A percentile compares a stretch with the other conserved stretches of the same genome.
Conservation (phyloP, 305 asterid genomes). For the Fraxinus velutina region DNA sequence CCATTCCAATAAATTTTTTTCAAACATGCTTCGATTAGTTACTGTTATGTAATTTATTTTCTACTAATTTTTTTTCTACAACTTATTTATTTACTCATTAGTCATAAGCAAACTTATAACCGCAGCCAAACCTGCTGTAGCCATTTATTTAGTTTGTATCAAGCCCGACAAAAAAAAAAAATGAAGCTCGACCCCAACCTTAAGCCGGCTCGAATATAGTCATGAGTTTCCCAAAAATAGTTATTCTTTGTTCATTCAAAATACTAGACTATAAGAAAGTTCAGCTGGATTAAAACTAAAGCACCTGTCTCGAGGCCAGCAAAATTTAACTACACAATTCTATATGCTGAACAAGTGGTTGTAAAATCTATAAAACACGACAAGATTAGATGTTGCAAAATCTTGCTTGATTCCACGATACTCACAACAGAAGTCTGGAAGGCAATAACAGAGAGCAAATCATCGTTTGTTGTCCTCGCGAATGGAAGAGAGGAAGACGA, state of each 20-base stretch:
- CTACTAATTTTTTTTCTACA: neutral
- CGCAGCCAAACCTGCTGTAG: neutral
- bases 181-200: no score
- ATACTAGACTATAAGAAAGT: neutral
- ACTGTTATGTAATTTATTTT: neutral
- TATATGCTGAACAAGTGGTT: neutral
- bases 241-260: neutral
- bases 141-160: neutral
- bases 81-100: neutral
- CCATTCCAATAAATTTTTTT: neutral
- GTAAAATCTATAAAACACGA: neutral
- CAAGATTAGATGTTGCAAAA: neutral
- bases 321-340: neutral
- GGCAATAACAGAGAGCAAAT: conserved; percentile 53
- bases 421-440: conserved; percentile 81
- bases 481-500: conserved; percentile 57
- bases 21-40: neutral
- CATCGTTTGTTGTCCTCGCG: conserved; percentile 54
- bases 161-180: no score
- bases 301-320: neutral
- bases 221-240: neutral
- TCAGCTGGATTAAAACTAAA: neutral
- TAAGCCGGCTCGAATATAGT: neutral
- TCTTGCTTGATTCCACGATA: conserved; percentile 12
- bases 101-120: neutral